A percentile compares a stretch with the other conserved stretches of the same genome.
phyloP scores from a whole-genome alignment of 345 rosid genomes.

The Psidium guajava region DNA sequence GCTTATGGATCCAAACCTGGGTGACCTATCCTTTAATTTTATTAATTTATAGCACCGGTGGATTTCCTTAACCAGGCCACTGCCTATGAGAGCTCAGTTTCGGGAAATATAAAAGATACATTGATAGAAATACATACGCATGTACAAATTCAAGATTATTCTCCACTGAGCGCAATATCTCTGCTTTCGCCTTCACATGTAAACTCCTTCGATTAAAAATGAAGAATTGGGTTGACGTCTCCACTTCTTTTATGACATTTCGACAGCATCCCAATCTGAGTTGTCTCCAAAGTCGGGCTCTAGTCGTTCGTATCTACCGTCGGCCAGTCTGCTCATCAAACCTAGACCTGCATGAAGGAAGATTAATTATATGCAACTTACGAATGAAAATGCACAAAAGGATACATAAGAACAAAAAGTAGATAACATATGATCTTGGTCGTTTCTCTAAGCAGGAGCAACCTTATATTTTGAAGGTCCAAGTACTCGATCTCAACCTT shows the following conservation, averaged over 20 bases:
- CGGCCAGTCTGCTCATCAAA: conserved; percentile 58
- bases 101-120: neutral
- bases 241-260: conserved; percentile 18
- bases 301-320: conserved; percentile 30
- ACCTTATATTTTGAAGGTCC: neutral
- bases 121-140: neutral
- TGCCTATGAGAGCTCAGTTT: neutral
- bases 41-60: no score
- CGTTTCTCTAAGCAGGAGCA: neutral
- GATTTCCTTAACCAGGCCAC: no score
- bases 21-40: no score
- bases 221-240: neutral
- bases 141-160: neutral
- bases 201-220: neutral
- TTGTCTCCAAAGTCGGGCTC: conserved; percentile 28
- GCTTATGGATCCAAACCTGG: no score
- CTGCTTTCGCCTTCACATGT: neutral
- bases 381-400: neutral
- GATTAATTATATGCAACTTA: neutral
- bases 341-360: conserved; percentile 46
- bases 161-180: neutral
- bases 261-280: conserved; percentile 44
- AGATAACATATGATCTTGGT: neutral
- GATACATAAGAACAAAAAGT: neutral
- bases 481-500: neutral